Base-by-base conservation (phyloP, 768 basidiomycete genomes). In the Hydnomerulius pinastri region DNA sequence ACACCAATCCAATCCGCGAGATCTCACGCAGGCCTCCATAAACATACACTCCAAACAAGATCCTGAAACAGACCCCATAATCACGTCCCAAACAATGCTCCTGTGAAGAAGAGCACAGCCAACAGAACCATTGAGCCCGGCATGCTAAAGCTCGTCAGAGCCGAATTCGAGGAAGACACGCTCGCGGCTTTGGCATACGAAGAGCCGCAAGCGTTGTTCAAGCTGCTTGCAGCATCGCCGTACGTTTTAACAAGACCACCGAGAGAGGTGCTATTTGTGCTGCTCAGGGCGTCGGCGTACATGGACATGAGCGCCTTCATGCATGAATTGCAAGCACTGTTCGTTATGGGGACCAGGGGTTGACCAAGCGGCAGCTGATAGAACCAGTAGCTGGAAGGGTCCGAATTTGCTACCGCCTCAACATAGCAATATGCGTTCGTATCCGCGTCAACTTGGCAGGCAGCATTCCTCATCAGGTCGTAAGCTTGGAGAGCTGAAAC, bases 361-460 rank as follows among this genome's bases (percentile, higher is more conserved):
- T 73, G 68, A 11, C 85, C 88, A 10, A 85, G 76, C 3, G 85
- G 84, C 10, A 92, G 75, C 29, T 73, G 67, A 71, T 89, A 93
- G 65, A 83, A 80, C 72, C 84, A 90, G n/a, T 83, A 65, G 62
- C 89, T 87, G 18, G 82, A 77, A 0, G 86, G 80, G 50, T 82
- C 80, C 3, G 74, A 27, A 53, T 74, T 73, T 28, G 70, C 73
- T 18, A 81, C 77, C 12, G 90, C 87, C 53, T 83, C 75, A 46
- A 90, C 45, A 69, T 81, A 92, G 72, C 90, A 93, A 69, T 90
- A 93, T 0, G 80, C 67, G 58, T 84, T 77, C 25, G 81, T 77
- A 4, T 72, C 59, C 9, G 82, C 75, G 65, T 88, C 75, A 7
- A 74, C 56, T 20, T 79, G 71, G 62, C 91, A 93, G 6, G 77